A percentile compares a stretch with the other conserved stretches of the same genome.
Evolutionary conservation across 148 eudicot species (phyloP).

Genomic region (Vaccinium corymbosum): DNA sequence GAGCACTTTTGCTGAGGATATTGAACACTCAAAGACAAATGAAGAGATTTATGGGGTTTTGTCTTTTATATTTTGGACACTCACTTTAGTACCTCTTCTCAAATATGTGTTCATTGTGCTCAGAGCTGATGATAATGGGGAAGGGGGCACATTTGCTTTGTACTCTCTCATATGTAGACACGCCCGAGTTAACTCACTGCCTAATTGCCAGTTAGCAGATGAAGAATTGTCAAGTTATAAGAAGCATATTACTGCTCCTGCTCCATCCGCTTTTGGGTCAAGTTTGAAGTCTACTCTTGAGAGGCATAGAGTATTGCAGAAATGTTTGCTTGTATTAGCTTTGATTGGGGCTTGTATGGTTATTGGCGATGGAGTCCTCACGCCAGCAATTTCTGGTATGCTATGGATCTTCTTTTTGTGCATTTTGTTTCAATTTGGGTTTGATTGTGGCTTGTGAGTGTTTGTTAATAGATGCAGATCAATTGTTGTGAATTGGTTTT

Average conservation of each 20-base stretch:
- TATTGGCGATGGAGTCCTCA: conserved; percentile 86
- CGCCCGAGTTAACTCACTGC: conserved; percentile 81
- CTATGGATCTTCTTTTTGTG: conserved; percentile 7
- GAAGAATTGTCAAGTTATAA: conserved; percentile 78
- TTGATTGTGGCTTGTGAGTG: neutral
- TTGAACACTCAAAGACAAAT: conserved; percentile 69
- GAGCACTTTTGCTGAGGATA: conserved; percentile 86
- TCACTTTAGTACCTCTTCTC: conserved; percentile 69
- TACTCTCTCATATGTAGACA: conserved; percentile 82
- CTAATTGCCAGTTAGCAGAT: conserved; percentile 76
- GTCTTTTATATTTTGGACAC: conserved; percentile 83
- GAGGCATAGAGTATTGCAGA: conserved; percentile 66
- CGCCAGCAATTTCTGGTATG: conserved; percentile 84
- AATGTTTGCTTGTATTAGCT: conserved; percentile 65
- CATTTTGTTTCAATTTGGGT: conserved; percentile 3
- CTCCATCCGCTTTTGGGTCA: conserved; percentile 38
- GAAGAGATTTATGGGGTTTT: conserved; percentile 90
- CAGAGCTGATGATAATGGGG: conserved; percentile 94
- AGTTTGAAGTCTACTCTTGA: conserved; percentile 67
- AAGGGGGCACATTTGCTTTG: conserved; percentile 97
- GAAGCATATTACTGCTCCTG: conserved; percentile 42
- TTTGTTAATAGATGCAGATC: neutral
- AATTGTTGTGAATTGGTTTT: neutral
- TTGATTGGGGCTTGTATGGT: conserved; percentile 28
- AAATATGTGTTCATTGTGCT: conserved; percentile 89